Percentiles rank a stretch among this genome's conserved stretches.
These are phyloP conservation scores for Paralagenidium karlingii DNA, from an alignment of 352 stramenopile species.

Conservation along the genomic window DNA sequence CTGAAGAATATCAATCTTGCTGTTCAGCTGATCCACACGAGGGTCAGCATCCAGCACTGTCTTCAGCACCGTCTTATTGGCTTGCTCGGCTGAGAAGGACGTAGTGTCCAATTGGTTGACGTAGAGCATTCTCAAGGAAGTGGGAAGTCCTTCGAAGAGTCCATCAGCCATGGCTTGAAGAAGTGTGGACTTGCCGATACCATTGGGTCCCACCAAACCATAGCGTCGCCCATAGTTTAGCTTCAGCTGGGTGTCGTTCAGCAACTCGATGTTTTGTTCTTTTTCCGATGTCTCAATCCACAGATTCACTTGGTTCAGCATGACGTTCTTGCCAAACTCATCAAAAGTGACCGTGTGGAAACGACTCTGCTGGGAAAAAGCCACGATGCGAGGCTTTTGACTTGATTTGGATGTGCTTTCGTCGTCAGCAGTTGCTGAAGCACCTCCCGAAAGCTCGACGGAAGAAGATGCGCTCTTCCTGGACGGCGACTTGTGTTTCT, in stretches of 20 bases:
- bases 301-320: conserved; percentile 45
- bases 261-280: conserved; percentile 95
- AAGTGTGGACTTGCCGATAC: conserved; percentile 95
- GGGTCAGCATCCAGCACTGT: conserved; percentile 29
- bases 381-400: conserved; percentile 10
- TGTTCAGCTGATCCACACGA: conserved; percentile 19
- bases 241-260: conserved; percentile 99
- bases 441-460: no score
- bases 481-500: no score
- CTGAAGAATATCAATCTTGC: conserved; percentile 23
- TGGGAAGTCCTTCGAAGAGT: conserved; percentile 39
- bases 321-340: conserved; percentile 42
- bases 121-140: conserved; percentile 35
- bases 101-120: conserved; percentile 47
- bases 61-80: conserved; percentile 19
- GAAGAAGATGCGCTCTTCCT: no score
- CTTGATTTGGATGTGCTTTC: no score
- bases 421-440: no score
- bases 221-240: conserved; percentile 89
- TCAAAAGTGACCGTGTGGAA: conserved; percentile 51
- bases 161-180: conserved; percentile 98
- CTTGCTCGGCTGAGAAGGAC: conserved; percentile 11
- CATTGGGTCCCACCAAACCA: conserved; percentile 97
- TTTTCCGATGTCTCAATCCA: conserved; percentile 12
- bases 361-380: conserved; percentile 37